Evolutionary conservation across 2,329 filamentous ascomycete genomes (phyloP), one percentile per base, ranked within the genome.

Genomic region (Pseudogymnoascus sp.): DNA sequence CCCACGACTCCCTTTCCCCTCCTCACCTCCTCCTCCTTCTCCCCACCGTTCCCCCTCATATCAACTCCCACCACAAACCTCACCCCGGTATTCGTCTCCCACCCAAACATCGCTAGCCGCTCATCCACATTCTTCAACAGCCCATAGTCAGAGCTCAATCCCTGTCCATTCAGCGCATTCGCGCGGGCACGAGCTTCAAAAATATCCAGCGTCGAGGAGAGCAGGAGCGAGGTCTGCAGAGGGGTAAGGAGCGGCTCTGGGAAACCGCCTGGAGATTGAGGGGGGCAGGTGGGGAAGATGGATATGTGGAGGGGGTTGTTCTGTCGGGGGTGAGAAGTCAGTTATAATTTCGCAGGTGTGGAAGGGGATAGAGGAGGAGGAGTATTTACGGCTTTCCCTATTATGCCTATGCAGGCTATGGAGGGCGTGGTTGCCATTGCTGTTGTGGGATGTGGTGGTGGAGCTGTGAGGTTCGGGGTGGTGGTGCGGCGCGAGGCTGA

Each of bases 231-330:
- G 79, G 95, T 97, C 74, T 96, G 91, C 10, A 97, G 84, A n/a
- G 86, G 82, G 16, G 87, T 88, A 70, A 88, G 86, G 67, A 89
- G 78, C 50, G 68, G 71, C 60, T 75, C 81, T 78, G 68, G 80
- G 81, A 61, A 81, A 68, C 61, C 59, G n/a, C 66, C 74, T 29
- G 63, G 69, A 21, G 76, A 81, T 29, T 37, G 56, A n/a, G 56
- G 37, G 81, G 42, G 80, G 70, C 31, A 62, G 59, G 82, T 77
- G 61, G 91, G 89, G 76, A 97, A 96, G 73, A 96, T 86, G 65
- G 91, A 87, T 70, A 96, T 90, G 78, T 97, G 93, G 68, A 97
- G 88, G 64, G 93, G 95, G 74, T 97, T 96, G 79, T 97, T 96
- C 93, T 97, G 72, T 64, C 33, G 35, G 8, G 29, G n/a, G 11